Evolutionary conservation across 495 filamentous ascomycete genomes (phyloP).

Genomic region (Penicillium chermesinum): DNA sequence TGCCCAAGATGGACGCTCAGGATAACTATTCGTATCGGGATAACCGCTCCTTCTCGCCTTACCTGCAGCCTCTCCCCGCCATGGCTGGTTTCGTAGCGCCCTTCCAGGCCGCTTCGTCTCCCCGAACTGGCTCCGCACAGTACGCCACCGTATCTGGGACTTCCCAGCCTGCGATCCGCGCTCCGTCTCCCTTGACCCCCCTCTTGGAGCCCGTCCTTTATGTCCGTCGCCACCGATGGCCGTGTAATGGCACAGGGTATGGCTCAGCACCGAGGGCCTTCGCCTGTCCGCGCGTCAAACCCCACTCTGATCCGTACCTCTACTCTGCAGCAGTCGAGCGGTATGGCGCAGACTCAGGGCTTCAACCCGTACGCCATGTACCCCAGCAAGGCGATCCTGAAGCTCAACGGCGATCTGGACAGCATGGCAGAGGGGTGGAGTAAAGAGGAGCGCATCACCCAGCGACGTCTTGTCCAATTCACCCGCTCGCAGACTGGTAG

Average conservation of each 20-base stretch:
- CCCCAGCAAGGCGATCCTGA: constrained; percentile 78
- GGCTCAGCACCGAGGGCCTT: constrained; percentile 31
- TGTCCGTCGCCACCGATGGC: constrained; percentile 24
- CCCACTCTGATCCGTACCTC: constrained; percentile 80
- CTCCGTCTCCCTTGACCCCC: constrained; percentile 41
- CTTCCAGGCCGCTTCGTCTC: constrained; percentile 29
- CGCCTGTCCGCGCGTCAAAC: constrained; percentile 45
- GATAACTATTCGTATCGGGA: constrained; percentile 34
- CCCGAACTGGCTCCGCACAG: constrained; percentile 22
- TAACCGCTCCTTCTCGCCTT: constrained; percentile 39
- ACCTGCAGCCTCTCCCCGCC: constrained; percentile 35
- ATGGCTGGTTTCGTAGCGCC: constrained; percentile 30
- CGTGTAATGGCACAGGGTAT: constrained; percentile 29
- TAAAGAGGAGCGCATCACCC: constrained; percentile 67
- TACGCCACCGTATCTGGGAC: constrained; percentile 30
- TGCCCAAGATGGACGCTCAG: constrained; percentile 36
- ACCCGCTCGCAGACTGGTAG: constrained; percentile 69
- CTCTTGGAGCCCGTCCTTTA: constrained; percentile 41
- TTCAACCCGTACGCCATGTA: constrained; percentile 84
- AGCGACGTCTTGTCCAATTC: constrained; percentile 82
- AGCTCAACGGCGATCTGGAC: constrained; percentile 78
- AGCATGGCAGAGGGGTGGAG: constrained; percentile 77
- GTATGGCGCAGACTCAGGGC: constrained; percentile 36
- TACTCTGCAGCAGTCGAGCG: constrained; percentile 58
- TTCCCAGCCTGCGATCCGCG: constrained; percentile 34